These are phyloP conservation scores for Eucalyptus camaldulensis DNA, from an alignment of 345 rosid genomes.

Conservation along the genomic window DNA sequence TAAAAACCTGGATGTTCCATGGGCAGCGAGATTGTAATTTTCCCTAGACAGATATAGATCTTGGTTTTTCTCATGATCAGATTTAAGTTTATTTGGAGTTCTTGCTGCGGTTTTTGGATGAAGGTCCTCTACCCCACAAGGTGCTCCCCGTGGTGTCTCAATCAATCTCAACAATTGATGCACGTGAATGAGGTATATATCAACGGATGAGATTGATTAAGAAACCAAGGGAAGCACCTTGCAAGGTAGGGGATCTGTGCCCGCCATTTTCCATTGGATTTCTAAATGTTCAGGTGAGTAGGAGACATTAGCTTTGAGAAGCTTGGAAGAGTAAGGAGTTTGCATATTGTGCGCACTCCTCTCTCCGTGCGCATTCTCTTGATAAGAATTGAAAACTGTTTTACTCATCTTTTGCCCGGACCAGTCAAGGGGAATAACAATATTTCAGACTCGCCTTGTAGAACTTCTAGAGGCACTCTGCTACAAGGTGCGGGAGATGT, in stretches of 20 bases:
- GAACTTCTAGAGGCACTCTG: background rate
- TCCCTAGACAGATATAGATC: background rate
- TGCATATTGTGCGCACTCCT: background rate
- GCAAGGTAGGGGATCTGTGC: background rate
- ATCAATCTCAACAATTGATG: background rate
- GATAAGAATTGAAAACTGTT: background rate
- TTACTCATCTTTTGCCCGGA: background rate
- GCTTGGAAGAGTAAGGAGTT: background rate
- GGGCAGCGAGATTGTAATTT: background rate
- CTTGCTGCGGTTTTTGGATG: background rate
- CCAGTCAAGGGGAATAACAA: background rate
- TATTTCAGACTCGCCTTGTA: background rate
- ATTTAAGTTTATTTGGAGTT: background rate
- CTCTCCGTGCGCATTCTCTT: background rate
- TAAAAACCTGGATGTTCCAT: background rate
- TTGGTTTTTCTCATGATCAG: background rate
- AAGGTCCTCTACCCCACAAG: background rate
- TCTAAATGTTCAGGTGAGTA: background rate
- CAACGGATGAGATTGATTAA: background rate
- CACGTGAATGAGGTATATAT: background rate
- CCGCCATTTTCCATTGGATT: background rate
- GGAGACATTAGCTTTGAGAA: background rate
- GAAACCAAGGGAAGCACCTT: background rate
- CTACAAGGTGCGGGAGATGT: background rate
- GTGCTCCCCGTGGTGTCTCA: background rate